These are phyloP conservation scores for Tuber melanosporum DNA, from an alignment of 495 filamentous ascomycete genomes.

Conservation along the genomic window DNA sequence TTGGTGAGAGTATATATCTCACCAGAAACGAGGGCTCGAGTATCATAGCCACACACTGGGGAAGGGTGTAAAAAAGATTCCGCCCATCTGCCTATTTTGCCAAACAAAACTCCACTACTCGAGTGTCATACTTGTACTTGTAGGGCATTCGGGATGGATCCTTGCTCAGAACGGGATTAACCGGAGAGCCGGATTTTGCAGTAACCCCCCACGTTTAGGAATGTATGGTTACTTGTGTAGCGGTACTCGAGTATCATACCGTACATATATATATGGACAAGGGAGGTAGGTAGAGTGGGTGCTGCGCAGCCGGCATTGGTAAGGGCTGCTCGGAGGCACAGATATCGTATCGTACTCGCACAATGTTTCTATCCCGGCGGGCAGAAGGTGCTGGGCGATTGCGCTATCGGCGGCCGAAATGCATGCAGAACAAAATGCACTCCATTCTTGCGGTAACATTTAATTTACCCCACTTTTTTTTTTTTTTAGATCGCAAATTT, in stretches of 20 bases:
- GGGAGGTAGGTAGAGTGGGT: neutral
- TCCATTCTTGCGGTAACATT: neutral
- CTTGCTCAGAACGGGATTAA: neutral
- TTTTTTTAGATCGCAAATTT: neutral
- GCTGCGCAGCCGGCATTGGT: neutral
- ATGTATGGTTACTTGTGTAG: neutral
- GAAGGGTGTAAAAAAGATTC: neutral
- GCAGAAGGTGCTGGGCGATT: neutral
- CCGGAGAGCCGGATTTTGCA: neutral
- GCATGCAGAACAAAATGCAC: neutral
- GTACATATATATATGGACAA: neutral
- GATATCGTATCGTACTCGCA: neutral
- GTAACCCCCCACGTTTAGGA: neutral
- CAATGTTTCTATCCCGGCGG: neutral
- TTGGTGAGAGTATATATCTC: neutral
- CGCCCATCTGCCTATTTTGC: neutral
- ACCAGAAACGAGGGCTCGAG: neutral
- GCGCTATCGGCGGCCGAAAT: neutral
- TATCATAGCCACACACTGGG: neutral
- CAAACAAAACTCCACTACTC: neutral
- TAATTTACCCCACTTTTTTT: neutral
- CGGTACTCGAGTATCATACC: neutral
- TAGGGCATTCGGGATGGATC: neutral
- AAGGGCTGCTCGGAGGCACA: neutral
- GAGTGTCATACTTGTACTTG: neutral